Conservation (phyloP, 768 basidiomycete genomes). For the Pisolithus marmoratus region DNA sequence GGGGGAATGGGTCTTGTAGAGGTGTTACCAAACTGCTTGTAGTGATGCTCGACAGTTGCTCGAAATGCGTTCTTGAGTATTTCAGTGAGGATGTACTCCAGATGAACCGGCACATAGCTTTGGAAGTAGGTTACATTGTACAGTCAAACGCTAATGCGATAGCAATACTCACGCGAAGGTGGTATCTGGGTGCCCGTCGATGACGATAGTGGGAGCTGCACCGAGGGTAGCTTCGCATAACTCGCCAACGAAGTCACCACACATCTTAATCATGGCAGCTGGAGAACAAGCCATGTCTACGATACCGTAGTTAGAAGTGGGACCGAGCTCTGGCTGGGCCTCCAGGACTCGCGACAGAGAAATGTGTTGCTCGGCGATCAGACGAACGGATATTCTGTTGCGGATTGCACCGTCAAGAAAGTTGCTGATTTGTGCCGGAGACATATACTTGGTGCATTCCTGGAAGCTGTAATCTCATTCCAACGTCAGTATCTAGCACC, state of each 20-base stretch:
- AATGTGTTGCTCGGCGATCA: slow-evolving; percentile 91
- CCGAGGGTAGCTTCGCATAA: slow-evolving; percentile 84
- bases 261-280: slow-evolving; percentile 66
- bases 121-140: slow-evolving; percentile 5
- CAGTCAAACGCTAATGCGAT: background rate
- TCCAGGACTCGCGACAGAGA: slow-evolving; percentile 68
- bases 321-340: slow-evolving; percentile 25
- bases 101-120: slow-evolving; percentile 84
- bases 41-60: slow-evolving; percentile 77
- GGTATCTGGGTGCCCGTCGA: slow-evolving; percentile 66
- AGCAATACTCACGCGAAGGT: slow-evolving; percentile 66
- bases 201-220: slow-evolving; percentile 53
- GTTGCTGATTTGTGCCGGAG: slow-evolving; percentile 67
- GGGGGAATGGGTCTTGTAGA: slow-evolving; percentile 45
- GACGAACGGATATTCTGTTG: slow-evolving; percentile 79
- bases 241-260: slow-evolving; percentile 77
- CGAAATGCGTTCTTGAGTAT: slow-evolving; percentile 89
- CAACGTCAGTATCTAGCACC: background rate
- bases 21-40: slow-evolving; percentile 33
- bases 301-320: slow-evolving; percentile 55
- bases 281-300: slow-evolving; percentile 73
- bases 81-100: slow-evolving; percentile 89
- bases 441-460: slow-evolving; percentile 80
- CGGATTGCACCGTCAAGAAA: slow-evolving; percentile 84
- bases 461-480: slow-evolving; percentile 53